Conservation (phyloP, 495 filamentous ascomycete species). For the Staphylotrichum longicolle region DNA sequence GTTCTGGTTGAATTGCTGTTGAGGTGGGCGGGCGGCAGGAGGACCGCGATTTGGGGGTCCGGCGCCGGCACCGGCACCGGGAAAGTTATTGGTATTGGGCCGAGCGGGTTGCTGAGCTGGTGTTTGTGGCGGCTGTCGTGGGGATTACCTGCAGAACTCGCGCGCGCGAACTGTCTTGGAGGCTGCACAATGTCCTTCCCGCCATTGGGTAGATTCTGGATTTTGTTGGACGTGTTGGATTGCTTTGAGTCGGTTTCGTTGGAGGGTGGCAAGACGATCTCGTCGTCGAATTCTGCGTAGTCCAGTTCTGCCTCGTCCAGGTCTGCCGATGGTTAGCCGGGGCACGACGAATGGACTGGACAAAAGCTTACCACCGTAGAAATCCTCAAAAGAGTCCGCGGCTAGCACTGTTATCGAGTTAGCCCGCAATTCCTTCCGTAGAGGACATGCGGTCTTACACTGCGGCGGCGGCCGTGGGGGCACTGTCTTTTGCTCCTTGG, state of each 20-base stretch:
- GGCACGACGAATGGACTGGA: neutral
- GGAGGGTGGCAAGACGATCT: conserved; percentile 46
- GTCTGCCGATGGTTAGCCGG: conserved; percentile 39
- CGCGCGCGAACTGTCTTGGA: conserved; percentile 32
- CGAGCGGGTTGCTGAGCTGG: conserved; percentile 33
- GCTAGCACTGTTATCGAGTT: conserved; percentile 7
- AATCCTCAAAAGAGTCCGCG: conserved; percentile 54
- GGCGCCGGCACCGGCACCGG: conserved; percentile 8
- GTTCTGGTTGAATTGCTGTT: conserved; percentile 33
- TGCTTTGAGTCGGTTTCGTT: conserved; percentile 7
- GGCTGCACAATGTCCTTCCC: conserved; percentile 36
- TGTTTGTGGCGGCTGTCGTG: conserved; percentile 37
- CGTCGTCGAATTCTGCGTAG: conserved; percentile 40
- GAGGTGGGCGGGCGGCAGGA: conserved; percentile 14
- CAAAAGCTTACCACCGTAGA: conserved; percentile 64
- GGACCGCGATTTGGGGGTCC: conserved; percentile 19
- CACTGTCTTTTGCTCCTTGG: conserved; percentile 27
- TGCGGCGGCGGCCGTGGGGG: conserved; percentile 32
- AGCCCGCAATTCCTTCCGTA: neutral
- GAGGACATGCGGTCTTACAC: conserved; percentile 20
- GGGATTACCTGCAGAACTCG: conserved; percentile 28
- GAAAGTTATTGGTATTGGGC: conserved; percentile 21
- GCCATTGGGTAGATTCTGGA: conserved; percentile 14
- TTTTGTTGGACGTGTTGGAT: conserved; percentile 12
- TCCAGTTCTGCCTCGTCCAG: conserved; percentile 73